Percentiles rank a stretch among this genome's conserved stretches.
Evolutionary conservation across 352 stramenopile species (phyloP).

Genomic region (Nothophytophthora sp.): DNA sequence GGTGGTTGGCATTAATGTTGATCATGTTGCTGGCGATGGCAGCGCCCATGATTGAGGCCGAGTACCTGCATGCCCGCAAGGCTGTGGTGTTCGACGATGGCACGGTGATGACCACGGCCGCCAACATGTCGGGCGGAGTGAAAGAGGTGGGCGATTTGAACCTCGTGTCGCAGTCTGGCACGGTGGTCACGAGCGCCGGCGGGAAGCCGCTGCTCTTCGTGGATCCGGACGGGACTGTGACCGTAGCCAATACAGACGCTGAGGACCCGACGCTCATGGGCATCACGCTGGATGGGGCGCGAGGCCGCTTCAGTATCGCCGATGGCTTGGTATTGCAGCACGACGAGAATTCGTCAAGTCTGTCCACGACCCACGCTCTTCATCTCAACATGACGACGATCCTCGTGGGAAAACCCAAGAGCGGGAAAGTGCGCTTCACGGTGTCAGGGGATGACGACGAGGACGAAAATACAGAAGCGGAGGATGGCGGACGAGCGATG

Average conservation of each 20-base stretch:
- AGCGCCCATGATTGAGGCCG: constrained; percentile 64
- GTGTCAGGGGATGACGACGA: constrained; percentile 9
- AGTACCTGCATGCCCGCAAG: constrained; percentile 66
- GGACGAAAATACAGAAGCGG: not conserved
- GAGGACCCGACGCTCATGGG: constrained; percentile 47
- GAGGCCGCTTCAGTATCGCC: constrained; percentile 41
- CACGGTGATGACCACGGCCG: constrained; percentile 79
- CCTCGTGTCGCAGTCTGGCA: constrained; percentile 65
- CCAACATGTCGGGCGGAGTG: constrained; percentile 75
- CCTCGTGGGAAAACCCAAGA: constrained; percentile 15
- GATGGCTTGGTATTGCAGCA: constrained; percentile 40
- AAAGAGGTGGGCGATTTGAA: constrained; percentile 78
- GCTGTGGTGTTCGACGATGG: constrained; percentile 75
- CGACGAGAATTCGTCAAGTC: constrained; percentile 39
- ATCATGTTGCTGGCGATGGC: not conserved
- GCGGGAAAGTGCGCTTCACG: constrained; percentile 26
- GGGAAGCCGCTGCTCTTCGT: constrained; percentile 61
- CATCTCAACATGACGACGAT: constrained; percentile 50
- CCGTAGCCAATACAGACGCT: constrained; percentile 40
- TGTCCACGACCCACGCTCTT: constrained; percentile 43
- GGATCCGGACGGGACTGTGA: constrained; percentile 52
- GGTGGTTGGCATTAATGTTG: not conserved
- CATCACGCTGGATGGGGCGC: constrained; percentile 48
- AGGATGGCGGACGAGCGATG: constrained; percentile 12
- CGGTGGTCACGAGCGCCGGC: constrained; percentile 61